Evolutionary conservation across 2,329 filamentous ascomycete species (phyloP).

Genomic region (Ambrosiella beaveri): DNA sequence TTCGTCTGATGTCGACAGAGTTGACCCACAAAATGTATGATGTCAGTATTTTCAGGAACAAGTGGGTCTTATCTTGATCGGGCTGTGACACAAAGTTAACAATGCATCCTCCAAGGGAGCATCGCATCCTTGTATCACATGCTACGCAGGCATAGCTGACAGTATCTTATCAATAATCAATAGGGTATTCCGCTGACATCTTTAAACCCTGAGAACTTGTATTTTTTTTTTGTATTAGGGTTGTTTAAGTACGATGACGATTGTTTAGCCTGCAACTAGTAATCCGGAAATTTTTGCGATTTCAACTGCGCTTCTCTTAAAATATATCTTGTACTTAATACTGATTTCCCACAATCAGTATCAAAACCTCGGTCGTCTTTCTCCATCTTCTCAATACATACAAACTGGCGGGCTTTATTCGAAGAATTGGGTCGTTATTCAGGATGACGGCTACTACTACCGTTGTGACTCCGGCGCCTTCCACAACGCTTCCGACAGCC

Average conservation of each 20-base stretch:
- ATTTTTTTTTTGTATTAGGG: not conserved
- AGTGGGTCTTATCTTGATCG: not conserved
- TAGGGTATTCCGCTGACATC: not conserved
- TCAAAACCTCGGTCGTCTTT: not conserved
- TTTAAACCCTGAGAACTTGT: not conserved
- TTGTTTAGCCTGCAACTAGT: not conserved
- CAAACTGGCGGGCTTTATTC: constrained; percentile 9
- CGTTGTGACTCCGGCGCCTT: not conserved
- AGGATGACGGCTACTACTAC: constrained; percentile 3
- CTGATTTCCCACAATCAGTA: not conserved
- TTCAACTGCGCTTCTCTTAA: not conserved
- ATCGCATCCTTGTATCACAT: not conserved
- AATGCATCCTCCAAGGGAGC: no score
- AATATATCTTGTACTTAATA: not conserved
- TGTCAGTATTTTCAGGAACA: no score
- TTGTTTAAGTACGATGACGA: not conserved
- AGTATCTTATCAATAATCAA: constrained; percentile 9
- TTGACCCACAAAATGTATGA: no score
- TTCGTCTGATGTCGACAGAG: no score
- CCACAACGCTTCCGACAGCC: not conserved
- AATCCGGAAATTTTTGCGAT: not conserved
- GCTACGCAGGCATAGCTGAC: not conserved
- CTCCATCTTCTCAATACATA: not conserved
- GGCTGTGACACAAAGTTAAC: not conserved
- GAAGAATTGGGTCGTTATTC: constrained; percentile 3